Base-by-base conservation (phyloP, 2,329 filamentous ascomycete genomes). In the Fusarium robinianum region DNA sequence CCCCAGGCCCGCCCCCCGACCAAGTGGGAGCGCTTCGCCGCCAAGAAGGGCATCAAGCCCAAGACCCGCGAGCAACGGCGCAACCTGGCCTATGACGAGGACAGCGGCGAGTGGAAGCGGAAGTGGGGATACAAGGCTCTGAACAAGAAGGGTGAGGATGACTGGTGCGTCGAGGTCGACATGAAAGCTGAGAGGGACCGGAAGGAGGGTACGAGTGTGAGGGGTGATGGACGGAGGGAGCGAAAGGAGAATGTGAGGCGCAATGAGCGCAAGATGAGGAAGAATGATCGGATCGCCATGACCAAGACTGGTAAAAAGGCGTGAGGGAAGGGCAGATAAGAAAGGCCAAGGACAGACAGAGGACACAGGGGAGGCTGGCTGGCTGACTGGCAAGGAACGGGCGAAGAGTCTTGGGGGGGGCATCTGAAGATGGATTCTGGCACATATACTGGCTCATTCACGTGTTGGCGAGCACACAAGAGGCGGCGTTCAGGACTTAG, bases 21-120 rank as follows among this genome's bases (percentile, higher is more conserved):
- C 46, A 96, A 90, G 69, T 99, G 94, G 94, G 86, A 96, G 75
- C 83, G 86, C 63, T 99, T 99, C 74, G 94, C 94, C 31, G 87
- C 84, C 69, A 95, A 95, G 82, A 95, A 96, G 79, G 94, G 94
- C 42, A 97, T 99, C 73, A 88, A 87, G 74, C 83, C 84, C 71
- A 95, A 91, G 80, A 87, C 82, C 57, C 82, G 87, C 57, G 90
- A 94, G 66, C 78, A 84, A 69, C 79, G 83, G 51, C 70, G 77
- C 71, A 79, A 96, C 73, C 73, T 91, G 61, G 83, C 86, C 43
- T 97, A 85, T 68, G 90, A 97, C 69, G 88, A 95, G 70, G 83
- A 78, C 46, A 87, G 76, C 21, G 87, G 88, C 55, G 88, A 94
- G 67, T 97, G 90, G 90, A 87, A 90, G 65, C 86, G 88, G 52